Evolutionary conservation across 1,139 yeast genomes (phyloP), one percentile per base, ranked within the genome.

Genomic region (Suhomyces wounanorum): DNA sequence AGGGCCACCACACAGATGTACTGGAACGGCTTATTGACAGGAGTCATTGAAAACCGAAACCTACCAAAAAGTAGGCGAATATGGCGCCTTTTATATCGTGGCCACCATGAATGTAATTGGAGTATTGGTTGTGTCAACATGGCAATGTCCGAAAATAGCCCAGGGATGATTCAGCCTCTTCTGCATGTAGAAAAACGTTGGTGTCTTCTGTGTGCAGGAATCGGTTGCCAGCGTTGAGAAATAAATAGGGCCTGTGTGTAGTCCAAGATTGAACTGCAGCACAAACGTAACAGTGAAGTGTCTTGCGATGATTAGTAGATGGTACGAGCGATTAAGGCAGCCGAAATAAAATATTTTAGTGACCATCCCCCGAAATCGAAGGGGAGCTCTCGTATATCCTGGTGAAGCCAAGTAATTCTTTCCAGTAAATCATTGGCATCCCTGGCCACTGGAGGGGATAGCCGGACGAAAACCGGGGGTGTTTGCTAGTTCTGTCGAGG

Each of bases 1-100:
- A 49, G 43, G 10, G 47, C 52, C 31, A 33, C 50, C 26, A 25
- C 45, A 14, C 43, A 25, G 33, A 49, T 40, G 43, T 45, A 45
- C 21, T 39, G 48, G 39, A 49, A 49, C 14, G 45, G 10, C 31
- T 40, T 43, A 16, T 40, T 48, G 35, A 33, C 14, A n/a, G 39
- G 25, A 11, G 40, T n/a, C 47, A 45, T 45, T 3, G 9, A 26
- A 14, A 39, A n/a, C 26, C 8, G 8, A n/a, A 13, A 17, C n/a
- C 13, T 8, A 13, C n/a, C 25, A 36, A 16, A 36, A 21, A 9
- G 23, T 8, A 8, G 39, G 39, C 25, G 28, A 13, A 37, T 11
- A 8, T 8, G 40, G 40, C 40, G 28, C 28, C 16, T 37, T 37
- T 18, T 37, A 37, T 37, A 30, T 11, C 33, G n/a, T 13, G 14